phyloP scores from a whole-genome alignment of 2,329 filamentous ascomycete genomes.

The Fusarium sulawesiense region DNA sequence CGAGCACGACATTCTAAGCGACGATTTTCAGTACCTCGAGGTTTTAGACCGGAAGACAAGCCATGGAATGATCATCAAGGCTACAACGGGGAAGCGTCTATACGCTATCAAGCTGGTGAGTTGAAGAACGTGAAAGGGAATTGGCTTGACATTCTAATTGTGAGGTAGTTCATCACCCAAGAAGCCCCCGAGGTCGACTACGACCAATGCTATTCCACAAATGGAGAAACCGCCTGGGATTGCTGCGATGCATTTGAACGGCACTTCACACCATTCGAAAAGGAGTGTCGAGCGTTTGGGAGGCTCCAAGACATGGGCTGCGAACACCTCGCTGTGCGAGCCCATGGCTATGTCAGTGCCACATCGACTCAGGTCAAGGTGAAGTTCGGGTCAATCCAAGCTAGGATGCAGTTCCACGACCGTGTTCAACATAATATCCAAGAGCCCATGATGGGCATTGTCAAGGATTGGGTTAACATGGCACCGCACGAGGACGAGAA shows the following conservation, averaged over 20 bases:
- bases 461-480: conserved; percentile 24
- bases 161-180: background rate
- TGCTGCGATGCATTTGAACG: conserved; percentile 8
- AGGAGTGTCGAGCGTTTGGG: conserved; percentile 17
- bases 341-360: conserved; percentile 6
- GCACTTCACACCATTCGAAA: conserved; percentile 16
- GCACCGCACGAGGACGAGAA: background rate
- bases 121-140: background rate
- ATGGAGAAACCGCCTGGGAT: fast-evolving
- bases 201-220: no score
- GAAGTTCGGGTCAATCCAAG: background rate
- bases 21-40: background rate
- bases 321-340: conserved; percentile 16
- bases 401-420: background rate
- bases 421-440: background rate
- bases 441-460: background rate
- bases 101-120: conserved; percentile 12
- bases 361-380: background rate
- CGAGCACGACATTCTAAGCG: background rate
- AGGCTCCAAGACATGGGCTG: background rate
- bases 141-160: background rate
- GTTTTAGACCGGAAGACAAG: background rate
- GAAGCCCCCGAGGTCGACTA: background rate
- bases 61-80: background rate
- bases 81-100: background rate